Percentiles rank a stretch among this genome's conserved stretches.
These are phyloP conservation scores for Friedmanniomyces simplex DNA, from an alignment of 495 filamentous ascomycete genomes.

Conservation along the genomic window DNA sequence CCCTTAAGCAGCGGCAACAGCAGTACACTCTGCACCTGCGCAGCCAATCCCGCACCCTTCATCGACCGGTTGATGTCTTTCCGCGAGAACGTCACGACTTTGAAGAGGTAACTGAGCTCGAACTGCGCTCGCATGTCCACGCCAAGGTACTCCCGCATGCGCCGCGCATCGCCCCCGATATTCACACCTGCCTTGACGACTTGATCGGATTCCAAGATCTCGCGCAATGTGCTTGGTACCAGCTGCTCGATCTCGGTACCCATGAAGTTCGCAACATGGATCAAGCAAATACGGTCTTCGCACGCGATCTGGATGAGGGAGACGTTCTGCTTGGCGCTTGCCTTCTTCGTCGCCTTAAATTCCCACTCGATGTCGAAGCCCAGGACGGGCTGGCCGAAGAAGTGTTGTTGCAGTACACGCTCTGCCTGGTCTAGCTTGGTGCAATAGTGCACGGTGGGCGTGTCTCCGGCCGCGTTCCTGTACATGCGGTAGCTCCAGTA, in stretches of 20 bases:
- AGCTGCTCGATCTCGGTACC: slow-evolving; percentile 26
- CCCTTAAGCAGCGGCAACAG: slow-evolving; percentile 31
- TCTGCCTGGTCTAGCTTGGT: slow-evolving; percentile 24
- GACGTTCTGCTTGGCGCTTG: slow-evolving; percentile 26
- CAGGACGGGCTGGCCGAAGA: slow-evolving; percentile 27
- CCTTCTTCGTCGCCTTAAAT: slow-evolving; percentile 6
- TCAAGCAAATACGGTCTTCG: slow-evolving; percentile 31
- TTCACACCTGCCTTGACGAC: slow-evolving; percentile 78
- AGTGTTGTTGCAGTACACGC: slow-evolving; percentile 20
- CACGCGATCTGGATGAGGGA: slow-evolving; percentile 32
- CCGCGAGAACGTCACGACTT: slow-evolving; percentile 26
- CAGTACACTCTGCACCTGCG: slow-evolving; percentile 27
- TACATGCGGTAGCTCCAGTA: slow-evolving; percentile 29
- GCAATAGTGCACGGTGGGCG: slow-evolving; percentile 28
- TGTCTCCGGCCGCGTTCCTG: slow-evolving; percentile 22
- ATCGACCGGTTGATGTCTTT: slow-evolving; percentile 22
- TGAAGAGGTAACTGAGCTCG: slow-evolving; percentile 33
- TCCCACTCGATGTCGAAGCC: slow-evolving; percentile 37
- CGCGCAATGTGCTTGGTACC: slow-evolving; percentile 24
- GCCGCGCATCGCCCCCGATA: slow-evolving; percentile 61
- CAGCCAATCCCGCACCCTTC: slow-evolving; percentile 18
- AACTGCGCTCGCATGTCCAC: slow-evolving; percentile 23
- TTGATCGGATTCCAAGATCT: slow-evolving; percentile 67
- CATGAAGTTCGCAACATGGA: slow-evolving; percentile 27
- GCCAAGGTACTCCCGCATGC: slow-evolving; percentile 25